Percentiles rank a stretch among this genome's conserved stretches.
phyloP scores from a whole-genome alignment of 2,329 filamentous ascomycete species.

The Cryoendolithus antarcticus region DNA sequence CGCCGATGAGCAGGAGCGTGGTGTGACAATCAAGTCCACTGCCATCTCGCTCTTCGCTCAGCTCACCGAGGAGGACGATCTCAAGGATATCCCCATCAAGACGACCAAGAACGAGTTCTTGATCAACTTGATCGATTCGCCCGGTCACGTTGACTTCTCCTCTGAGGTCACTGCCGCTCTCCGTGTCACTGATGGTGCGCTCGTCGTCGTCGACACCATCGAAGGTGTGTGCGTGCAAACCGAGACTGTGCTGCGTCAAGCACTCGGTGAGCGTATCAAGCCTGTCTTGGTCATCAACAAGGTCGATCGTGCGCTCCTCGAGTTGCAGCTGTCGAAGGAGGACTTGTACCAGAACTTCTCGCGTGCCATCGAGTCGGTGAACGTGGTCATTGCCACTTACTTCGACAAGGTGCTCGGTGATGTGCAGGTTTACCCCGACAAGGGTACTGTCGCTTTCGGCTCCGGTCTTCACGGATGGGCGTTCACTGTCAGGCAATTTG shows the following conservation, averaged over 20 bases:
- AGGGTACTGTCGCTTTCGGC: constrained; percentile 96
- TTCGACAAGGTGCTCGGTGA: constrained; percentile 94
- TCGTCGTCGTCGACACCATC: constrained; percentile 98
- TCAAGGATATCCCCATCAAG: constrained; percentile 89
- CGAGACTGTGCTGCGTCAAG: constrained; percentile 97
- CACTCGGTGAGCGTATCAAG: constrained; percentile 99
- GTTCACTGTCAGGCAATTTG: constrained; percentile 98
- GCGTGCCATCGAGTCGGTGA: constrained; percentile 98
- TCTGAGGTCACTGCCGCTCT: constrained; percentile 98
- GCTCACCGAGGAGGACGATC: constrained; percentile 67
- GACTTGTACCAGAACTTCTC: constrained; percentile 99
- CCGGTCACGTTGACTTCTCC: constrained; percentile 99
- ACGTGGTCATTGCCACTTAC: constrained; percentile 99
- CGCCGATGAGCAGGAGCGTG: constrained; percentile 96
- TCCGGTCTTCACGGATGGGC: constrained; percentile 99
- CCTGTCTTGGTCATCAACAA: constrained; percentile 99
- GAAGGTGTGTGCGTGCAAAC: constrained; percentile 99
- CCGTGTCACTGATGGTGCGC: constrained; percentile 98
- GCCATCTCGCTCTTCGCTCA: constrained; percentile 95
- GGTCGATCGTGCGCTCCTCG: constrained; percentile 98
- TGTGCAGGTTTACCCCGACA: constrained; percentile 95
- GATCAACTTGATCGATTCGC: constrained; percentile 99
- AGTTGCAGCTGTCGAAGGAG: constrained; percentile 97
- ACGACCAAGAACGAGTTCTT: constrained; percentile 92
- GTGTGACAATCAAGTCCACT: constrained; percentile 99